Conservation (phyloP, 768 basidiomycete species). For the Hericium alpestre region DNA sequence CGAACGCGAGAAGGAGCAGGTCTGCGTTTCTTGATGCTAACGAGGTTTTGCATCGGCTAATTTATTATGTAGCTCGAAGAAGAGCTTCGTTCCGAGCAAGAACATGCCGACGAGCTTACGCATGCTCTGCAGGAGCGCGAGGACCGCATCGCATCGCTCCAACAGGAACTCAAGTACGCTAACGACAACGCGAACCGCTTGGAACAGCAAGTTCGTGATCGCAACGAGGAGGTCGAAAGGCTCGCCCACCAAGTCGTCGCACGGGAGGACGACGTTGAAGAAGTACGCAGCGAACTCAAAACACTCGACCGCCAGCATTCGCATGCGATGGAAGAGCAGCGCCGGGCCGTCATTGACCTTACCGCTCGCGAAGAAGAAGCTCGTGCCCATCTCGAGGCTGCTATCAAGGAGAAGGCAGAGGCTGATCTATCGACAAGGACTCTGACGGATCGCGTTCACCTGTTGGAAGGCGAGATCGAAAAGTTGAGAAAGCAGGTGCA, state of each 20-base stretch:
- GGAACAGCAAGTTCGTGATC: constrained; percentile 44
- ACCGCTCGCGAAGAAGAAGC: constrained; percentile 36
- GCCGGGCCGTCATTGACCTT: constrained; percentile 34
- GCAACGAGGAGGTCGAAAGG: constrained; percentile 46
- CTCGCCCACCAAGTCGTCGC: constrained; percentile 35
- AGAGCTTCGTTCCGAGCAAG: constrained; percentile 42
- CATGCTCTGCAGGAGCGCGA: constrained; percentile 43
- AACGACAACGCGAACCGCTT: constrained; percentile 43
- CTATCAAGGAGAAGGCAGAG: constrained; percentile 45
- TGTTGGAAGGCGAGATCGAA: constrained; percentile 49
- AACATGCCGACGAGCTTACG: constrained; percentile 37
- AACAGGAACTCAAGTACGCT: constrained; percentile 46
- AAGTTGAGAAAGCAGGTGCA: constrained; percentile 53
- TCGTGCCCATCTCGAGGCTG: constrained; percentile 35
- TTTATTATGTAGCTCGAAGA: constrained; percentile 35
- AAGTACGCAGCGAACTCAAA: constrained; percentile 43
- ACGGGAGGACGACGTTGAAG: constrained; percentile 42
- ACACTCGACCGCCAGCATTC: constrained; percentile 45
- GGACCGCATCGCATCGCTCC: constrained; percentile 37
- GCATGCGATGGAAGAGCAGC: constrained; percentile 39
- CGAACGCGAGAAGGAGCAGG: constrained; percentile 25
- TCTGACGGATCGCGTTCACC: constrained; percentile 37
- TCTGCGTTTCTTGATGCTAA: not conserved
- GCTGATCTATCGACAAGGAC: constrained; percentile 39
- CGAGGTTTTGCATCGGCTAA: not conserved